Percentiles rank a stretch among this genome's conserved stretches.
phyloP scores from a whole-genome alignment of 2,329 filamentous ascomycete genomes.

The Cryphonectria naterciae region DNA sequence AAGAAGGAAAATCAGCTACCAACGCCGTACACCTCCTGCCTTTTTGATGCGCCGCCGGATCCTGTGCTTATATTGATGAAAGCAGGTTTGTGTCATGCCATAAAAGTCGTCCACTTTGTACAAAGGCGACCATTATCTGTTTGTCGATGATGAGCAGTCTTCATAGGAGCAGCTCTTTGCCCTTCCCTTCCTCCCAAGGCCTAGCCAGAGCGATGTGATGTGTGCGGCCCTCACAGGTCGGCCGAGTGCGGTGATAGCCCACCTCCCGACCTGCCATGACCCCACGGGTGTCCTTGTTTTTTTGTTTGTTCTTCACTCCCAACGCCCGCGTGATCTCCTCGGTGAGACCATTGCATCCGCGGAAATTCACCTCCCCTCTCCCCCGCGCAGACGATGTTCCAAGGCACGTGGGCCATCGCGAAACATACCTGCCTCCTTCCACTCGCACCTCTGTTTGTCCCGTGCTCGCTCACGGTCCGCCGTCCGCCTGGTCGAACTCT shows the following conservation, averaged over 20 bases:
- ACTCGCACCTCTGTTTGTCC: neutral
- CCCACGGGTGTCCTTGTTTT: neutral
- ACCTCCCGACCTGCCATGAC: neutral
- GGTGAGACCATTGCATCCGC: neutral
- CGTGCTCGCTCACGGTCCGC: neutral
- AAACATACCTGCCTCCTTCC: neutral
- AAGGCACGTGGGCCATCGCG: neutral
- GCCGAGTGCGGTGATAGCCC: neutral
- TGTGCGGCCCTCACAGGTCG: neutral
- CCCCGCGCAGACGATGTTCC: neutral
- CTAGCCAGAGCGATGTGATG: neutral
- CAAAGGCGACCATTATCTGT: slow-evolving; percentile 11
- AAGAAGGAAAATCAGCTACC: neutral
- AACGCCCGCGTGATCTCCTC: neutral
- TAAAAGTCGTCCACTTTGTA: slow-evolving; percentile 11
- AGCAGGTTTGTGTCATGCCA: slow-evolving; percentile 10
- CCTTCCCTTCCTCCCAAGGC: neutral
- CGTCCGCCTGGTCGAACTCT: slow-evolving; percentile 41
- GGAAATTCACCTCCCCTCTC: neutral
- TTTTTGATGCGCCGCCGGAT: slow-evolving; percentile 21
- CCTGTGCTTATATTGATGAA: slow-evolving; percentile 2
- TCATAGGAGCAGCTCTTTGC: neutral
- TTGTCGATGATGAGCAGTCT: neutral
- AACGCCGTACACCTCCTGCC: slow-evolving; percentile 20
- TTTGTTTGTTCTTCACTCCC: neutral